Percentiles rank a stretch among this genome's conserved stretches.
phyloP scores from a whole-genome alignment of 768 basidiomycete genomes.

The Tulasnella sp. region DNA sequence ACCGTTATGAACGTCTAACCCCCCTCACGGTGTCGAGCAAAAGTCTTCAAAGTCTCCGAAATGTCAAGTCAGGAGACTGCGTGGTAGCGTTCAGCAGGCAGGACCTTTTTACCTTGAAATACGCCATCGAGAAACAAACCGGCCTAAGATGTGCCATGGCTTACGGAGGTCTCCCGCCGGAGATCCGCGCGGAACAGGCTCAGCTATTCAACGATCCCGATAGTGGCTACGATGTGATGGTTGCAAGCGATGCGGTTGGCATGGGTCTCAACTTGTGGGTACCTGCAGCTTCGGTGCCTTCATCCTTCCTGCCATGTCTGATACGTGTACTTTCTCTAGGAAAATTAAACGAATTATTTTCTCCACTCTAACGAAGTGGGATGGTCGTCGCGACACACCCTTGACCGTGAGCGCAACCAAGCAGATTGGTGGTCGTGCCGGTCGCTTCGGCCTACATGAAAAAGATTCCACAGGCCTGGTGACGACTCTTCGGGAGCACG shows the following conservation, averaged over 20 bases:
- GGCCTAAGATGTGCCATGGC: constrained; percentile 84
- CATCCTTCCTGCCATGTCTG: constrained; percentile 2
- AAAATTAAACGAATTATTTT: constrained; percentile 90
- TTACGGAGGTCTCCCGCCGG: constrained; percentile 89
- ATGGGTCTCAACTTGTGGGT: constrained; percentile 95
- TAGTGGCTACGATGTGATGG: constrained; percentile 82
- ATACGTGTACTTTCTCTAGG: constrained; percentile 44
- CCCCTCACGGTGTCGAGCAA: constrained; percentile 69
- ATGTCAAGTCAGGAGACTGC: constrained; percentile 79
- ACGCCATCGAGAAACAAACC: constrained; percentile 63
- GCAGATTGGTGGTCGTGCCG: constrained; percentile 92
- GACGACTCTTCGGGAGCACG: constrained; percentile 62
- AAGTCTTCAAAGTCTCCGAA: constrained; percentile 57
- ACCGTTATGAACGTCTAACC: constrained; percentile 82
- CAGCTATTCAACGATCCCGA: constrained; percentile 81
- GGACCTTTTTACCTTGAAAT: constrained; percentile 73
- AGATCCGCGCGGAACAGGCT: constrained; percentile 88
- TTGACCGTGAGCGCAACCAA: constrained; percentile 78
- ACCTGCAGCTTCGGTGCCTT: not conserved
- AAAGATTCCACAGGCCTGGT: constrained; percentile 57
- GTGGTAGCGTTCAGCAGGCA: constrained; percentile 79
- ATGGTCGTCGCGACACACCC: constrained; percentile 45
- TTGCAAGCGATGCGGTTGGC: constrained; percentile 93
- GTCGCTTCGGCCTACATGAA: constrained; percentile 71
- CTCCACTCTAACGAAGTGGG: constrained; percentile 61